These are phyloP conservation scores for Petunia axillaris DNA, from an alignment of 257 asterid species.

Conservation along the genomic window DNA sequence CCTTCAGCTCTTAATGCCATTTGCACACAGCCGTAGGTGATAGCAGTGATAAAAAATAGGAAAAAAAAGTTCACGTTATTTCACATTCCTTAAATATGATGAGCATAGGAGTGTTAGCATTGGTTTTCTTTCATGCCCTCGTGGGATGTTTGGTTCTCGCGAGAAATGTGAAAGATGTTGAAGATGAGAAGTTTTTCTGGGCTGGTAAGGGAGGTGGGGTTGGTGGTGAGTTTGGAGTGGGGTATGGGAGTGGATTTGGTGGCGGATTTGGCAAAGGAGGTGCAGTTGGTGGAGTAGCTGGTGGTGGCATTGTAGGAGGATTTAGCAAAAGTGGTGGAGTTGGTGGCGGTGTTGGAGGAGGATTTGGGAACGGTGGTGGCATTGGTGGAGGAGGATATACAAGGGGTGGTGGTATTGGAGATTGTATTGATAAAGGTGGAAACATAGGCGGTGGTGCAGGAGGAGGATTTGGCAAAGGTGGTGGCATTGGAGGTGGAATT, in stretches of 20 bases:
- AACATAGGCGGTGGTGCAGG: neutral
- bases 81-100: slow-evolving; percentile 23
- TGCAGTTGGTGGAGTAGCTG: neutral
- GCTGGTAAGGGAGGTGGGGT: slow-evolving; percentile 21
- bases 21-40: neutral
- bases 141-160: slow-evolving; percentile 7
- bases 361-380: neutral
- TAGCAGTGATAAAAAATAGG: neutral
- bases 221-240: slow-evolving; percentile 8
- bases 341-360: slow-evolving; percentile 5
- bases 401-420: neutral
- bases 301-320: slow-evolving; percentile 15
- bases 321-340: neutral
- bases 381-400: neutral
- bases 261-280: neutral
- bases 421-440: neutral
- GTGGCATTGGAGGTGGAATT: neutral
- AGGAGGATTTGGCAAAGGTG: neutral
- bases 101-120: slow-evolving; percentile 23
- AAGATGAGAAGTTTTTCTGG: slow-evolving; percentile 22
- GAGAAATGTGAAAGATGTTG: slow-evolving; percentile 14
- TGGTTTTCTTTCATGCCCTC: slow-evolving; percentile 5
- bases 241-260: neutral
- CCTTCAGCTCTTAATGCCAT: neutral
- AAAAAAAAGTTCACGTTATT: neutral